A percentile compares a stretch with the other conserved stretches of the same genome.
Evolutionary conservation across 768 basidiomycete genomes (phyloP).

Genomic region (Lentinula detonsa): DNA sequence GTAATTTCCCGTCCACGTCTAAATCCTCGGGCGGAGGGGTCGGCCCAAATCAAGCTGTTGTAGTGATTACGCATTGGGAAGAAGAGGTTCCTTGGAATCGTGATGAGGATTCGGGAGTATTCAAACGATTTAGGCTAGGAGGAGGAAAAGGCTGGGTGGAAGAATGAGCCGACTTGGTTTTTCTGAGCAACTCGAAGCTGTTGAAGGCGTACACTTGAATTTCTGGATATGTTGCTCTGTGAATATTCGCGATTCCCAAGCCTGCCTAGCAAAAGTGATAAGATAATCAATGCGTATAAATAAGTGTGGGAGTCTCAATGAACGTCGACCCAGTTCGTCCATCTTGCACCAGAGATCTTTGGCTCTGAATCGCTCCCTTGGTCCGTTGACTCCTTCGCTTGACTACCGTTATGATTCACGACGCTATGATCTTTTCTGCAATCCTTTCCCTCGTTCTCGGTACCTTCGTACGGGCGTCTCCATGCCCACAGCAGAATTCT

Average conservation of each 20-base stretch:
- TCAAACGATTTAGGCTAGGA: slow-evolving; percentile 30
- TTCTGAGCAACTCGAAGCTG: neutral
- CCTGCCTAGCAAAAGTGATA: too few species aligned
- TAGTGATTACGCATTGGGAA: slow-evolving; percentile 89
- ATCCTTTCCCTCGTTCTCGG: neutral
- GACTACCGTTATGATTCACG: neutral
- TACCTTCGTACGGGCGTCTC: slow-evolving; percentile 1
- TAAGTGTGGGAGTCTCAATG: neutral
- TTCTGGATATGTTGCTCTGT: too few species aligned
- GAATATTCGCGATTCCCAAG: too few species aligned
- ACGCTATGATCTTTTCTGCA: neutral
- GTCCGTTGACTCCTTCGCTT: neutral
- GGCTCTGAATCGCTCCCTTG: neutral
- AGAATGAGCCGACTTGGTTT: neutral
- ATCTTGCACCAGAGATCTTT: neutral
- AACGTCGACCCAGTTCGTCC: neutral
- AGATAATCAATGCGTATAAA: neutral
- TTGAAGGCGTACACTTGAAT: too few species aligned
- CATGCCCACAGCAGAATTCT: neutral
- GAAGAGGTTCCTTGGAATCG: slow-evolving; percentile 82
- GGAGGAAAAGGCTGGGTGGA: slow-evolving; percentile 20
- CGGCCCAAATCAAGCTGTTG: slow-evolving; percentile 59
- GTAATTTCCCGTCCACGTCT: slow-evolving; percentile 24
- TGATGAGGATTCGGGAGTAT: slow-evolving; percentile 35
- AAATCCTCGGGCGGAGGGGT: slow-evolving; percentile 30